Evolutionary conservation across 371 early-diverging fungal genomes (phyloP).

Genomic region (Phascolomyces articulosus): DNA sequence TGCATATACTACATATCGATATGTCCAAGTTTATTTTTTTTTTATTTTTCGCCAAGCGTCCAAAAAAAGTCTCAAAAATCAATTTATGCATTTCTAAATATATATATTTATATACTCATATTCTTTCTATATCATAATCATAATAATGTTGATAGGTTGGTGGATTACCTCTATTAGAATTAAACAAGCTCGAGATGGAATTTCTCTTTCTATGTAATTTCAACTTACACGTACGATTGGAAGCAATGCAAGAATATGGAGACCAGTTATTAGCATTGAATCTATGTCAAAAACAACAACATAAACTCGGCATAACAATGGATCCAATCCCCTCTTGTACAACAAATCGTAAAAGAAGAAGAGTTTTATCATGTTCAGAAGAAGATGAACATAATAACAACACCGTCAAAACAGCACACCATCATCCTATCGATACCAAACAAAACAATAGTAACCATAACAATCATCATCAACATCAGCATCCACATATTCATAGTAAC

Average conservation of each 20-base stretch:
- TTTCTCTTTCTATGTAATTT: constrained; percentile 85
- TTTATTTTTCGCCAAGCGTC: too few species aligned
- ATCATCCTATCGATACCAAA: background rate
- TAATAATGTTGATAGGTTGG: too few species aligned
- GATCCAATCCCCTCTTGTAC: background rate
- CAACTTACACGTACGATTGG: constrained; percentile 71
- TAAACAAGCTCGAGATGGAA: constrained; percentile 90
- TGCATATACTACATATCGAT: too few species aligned
- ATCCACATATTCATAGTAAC: background rate
- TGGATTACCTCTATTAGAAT: constrained; percentile 79
- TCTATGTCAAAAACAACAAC: background rate
- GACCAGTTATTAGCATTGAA: constrained; percentile 40
- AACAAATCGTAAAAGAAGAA: background rate
- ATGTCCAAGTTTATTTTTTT: too few species aligned
- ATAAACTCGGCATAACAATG: background rate
- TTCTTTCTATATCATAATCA: background rate
- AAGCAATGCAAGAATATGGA: constrained; percentile 75
- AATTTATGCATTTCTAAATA: constrained; percentile 3
- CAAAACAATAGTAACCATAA: background rate
- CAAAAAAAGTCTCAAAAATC: background rate
- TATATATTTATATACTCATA: background rate
- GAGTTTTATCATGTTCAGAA: background rate
- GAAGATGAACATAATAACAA: background rate
- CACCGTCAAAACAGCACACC: background rate
- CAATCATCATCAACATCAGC: background rate